phyloP scores from a whole-genome alignment of 352 stramenopile genomes.

The Globisporangium cylindrosporum region DNA sequence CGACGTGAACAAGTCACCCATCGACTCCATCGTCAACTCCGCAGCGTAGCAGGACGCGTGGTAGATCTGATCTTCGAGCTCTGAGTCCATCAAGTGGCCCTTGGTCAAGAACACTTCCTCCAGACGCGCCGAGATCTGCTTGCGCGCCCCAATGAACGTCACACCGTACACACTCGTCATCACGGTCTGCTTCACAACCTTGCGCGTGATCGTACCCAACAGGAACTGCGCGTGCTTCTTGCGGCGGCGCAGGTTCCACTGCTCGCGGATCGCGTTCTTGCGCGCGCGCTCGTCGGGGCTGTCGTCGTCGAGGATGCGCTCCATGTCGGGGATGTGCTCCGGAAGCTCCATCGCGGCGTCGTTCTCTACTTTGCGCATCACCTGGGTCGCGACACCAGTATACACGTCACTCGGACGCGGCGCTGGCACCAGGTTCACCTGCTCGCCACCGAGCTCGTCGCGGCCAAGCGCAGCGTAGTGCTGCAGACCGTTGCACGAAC shows the following conservation, averaged over 20 bases:
- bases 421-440: conserved; percentile 96
- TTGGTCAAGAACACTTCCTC: conserved; percentile 89
- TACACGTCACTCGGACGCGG: conserved; percentile 98
- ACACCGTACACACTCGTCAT: conserved; percentile 99
- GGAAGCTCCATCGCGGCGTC: conserved; percentile 56
- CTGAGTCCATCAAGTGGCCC: conserved; percentile 59
- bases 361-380: conserved; percentile 76
- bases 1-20: conserved; percentile 96
- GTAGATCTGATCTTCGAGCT: conserved; percentile 88
- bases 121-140: conserved; percentile 97
- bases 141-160: conserved; percentile 98
- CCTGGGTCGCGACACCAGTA: conserved; percentile 88
- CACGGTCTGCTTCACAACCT: conserved; percentile 99
- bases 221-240: conserved; percentile 71
- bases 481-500: neutral
- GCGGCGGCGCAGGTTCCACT: conserved; percentile 4
- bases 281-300: neutral
- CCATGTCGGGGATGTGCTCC: conserved; percentile 30
- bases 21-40: conserved; percentile 94
- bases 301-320: conserved; percentile 18
- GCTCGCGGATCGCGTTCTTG: neutral
- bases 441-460: conserved; percentile 91
- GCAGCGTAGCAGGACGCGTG: conserved; percentile 89
- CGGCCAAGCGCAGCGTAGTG: conserved; percentile 96
- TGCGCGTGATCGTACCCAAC: conserved; percentile 81